These are phyloP conservation scores for Phascolomyces articulosus DNA, from an alignment of 371 early-diverging fungal genomes.

Conservation along the genomic window DNA sequence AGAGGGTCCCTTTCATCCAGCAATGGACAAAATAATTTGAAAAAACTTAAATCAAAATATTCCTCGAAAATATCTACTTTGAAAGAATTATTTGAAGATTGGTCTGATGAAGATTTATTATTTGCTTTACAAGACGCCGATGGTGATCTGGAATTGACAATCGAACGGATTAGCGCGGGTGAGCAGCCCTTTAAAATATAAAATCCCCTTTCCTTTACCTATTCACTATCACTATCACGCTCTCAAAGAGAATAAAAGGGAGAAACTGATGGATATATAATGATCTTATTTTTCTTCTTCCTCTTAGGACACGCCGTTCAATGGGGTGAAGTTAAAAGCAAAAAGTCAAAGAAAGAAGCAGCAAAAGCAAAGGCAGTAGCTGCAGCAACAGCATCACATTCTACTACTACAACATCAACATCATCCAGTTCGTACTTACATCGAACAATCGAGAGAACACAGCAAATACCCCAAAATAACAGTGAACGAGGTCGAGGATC, in stretches of 20 bases:
- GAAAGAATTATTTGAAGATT: constrained; percentile 83
- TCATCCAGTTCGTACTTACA: constrained; percentile 12
- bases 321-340: constrained; percentile 93
- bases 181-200: no score
- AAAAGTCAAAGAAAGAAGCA: constrained; percentile 63
- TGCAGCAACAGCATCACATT: constrained; percentile 15
- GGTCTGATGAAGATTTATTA: constrained; percentile 90
- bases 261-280: no score
- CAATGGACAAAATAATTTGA: constrained; percentile 61
- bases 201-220: no score
- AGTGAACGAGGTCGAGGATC: constrained; percentile 19
- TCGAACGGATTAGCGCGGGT: constrained; percentile 88
- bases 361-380: constrained; percentile 46
- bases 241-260: no score
- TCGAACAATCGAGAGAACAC: constrained; percentile 12
- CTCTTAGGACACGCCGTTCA: constrained; percentile 81
- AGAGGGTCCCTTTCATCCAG: constrained; percentile 35
- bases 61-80: constrained; percentile 67
- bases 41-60: constrained; percentile 70
- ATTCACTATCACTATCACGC: no score
- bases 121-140: constrained; percentile 81
- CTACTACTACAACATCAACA: constrained; percentile 24
- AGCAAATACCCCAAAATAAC: constrained; percentile 7
- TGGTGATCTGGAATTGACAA: constrained; percentile 84
- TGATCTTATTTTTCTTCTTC: constrained; percentile 1